phyloP scores from a whole-genome alignment of 306 rosid genomes.

The Elaeagnus macrophylla region DNA sequence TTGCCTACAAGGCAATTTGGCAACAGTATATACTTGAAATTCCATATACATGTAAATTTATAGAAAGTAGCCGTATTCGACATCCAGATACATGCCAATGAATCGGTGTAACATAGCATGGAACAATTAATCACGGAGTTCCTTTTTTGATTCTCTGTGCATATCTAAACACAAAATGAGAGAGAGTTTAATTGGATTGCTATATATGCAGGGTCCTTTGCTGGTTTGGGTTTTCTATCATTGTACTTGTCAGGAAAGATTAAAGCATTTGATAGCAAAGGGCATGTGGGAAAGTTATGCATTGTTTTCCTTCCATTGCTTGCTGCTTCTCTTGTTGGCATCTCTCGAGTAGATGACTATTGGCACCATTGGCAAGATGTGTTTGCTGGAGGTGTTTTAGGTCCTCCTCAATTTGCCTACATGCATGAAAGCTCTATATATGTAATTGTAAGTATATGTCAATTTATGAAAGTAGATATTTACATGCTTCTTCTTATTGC shows the following conservation, averaged over 20 bases:
- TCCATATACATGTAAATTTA: too few species aligned
- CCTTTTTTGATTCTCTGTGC: too few species aligned
- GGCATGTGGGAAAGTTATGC: conserved; percentile 35
- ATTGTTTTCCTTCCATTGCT: conserved; percentile 40
- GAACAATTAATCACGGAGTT: too few species aligned
- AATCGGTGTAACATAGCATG: too few species aligned
- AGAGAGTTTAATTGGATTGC: too few species aligned
- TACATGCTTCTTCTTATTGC: conserved; percentile 3
- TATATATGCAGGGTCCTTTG: conserved; percentile 43
- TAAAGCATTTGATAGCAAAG: conserved; percentile 42
- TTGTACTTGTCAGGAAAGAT: conserved; percentile 48
- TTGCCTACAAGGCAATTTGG: too few species aligned
- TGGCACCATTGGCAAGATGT: conserved; percentile 65
- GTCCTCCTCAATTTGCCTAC: conserved; percentile 12
- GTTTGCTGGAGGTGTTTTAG: conserved; percentile 37
- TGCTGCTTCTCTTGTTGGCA: conserved; percentile 34
- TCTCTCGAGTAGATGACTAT: conserved; percentile 44
- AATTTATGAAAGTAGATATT: not conserved
- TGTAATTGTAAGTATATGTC: not conserved
- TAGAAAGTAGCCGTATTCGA: too few species aligned
- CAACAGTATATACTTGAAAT: too few species aligned
- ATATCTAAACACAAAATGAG: too few species aligned
- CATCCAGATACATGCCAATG: too few species aligned
- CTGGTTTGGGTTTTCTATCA: conserved; percentile 48
- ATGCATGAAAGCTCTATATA: not conserved